Conservation (phyloP, 108 stramenopile species). For the Craspedostauros australis region DNA sequence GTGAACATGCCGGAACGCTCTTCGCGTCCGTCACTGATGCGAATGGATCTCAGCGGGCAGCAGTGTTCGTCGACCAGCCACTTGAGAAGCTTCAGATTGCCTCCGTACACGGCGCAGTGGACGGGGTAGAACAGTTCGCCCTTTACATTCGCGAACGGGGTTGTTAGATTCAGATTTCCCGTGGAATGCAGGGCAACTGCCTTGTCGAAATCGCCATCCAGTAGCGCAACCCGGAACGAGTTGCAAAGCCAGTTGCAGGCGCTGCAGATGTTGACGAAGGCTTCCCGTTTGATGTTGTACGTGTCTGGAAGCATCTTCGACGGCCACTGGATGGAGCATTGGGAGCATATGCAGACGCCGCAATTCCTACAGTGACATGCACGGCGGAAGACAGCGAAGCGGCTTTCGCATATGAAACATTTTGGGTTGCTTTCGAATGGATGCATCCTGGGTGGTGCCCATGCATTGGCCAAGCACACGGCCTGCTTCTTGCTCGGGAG, state of each 20-base stretch:
- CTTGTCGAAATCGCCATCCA: constrained; percentile 44
- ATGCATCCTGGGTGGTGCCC: constrained; percentile 48
- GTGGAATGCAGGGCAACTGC: constrained; percentile 48
- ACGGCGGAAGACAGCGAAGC: constrained; percentile 39
- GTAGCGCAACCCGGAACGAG: constrained; percentile 48
- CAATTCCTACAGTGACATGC: constrained; percentile 64
- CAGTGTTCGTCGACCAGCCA: constrained; percentile 58
- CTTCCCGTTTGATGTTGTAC: constrained; percentile 48
- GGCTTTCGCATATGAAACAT: constrained; percentile 39
- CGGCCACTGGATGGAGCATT: constrained; percentile 43
- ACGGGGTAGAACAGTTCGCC: constrained; percentile 49
- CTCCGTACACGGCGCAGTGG: constrained; percentile 51
- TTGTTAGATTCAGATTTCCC: constrained; percentile 40
- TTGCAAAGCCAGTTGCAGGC: constrained; percentile 51
- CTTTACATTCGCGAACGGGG: constrained; percentile 51
- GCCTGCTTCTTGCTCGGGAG: constrained; percentile 40
- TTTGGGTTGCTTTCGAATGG: constrained; percentile 25
- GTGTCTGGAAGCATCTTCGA: constrained; percentile 52
- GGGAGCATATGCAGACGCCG: constrained; percentile 47
- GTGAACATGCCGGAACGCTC: constrained; percentile 26
- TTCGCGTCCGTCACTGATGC: constrained; percentile 22
- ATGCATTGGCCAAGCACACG: constrained; percentile 29
- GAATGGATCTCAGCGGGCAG: constrained; percentile 52
- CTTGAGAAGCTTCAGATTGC: constrained; percentile 35
- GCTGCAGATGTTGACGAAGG: constrained; percentile 39